Conservation (phyloP, 257 asterid genomes). For the Fraxinus pennsylvanica region DNA sequence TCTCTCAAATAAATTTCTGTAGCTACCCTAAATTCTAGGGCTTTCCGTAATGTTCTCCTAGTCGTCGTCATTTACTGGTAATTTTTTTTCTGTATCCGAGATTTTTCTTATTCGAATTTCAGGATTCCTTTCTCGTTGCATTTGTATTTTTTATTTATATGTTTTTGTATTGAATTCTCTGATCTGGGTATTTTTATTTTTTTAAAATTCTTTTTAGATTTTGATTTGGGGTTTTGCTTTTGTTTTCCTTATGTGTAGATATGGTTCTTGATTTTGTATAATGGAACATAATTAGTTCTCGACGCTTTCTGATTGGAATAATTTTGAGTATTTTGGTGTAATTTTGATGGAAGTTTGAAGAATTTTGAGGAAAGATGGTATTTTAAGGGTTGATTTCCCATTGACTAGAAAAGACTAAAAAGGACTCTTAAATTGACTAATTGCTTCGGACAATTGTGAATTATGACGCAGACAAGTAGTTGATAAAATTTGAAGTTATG, state of each 20-base stretch:
- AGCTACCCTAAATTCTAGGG: conserved; percentile 32
- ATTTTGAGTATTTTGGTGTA: background rate
- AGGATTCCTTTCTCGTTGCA: conserved; percentile 6
- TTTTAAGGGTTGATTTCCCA: background rate
- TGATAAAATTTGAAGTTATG: background rate
- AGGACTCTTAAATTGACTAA: background rate
- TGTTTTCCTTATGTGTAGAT: background rate
- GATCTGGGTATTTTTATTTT: conserved; percentile 22
- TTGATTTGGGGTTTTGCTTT: conserved; percentile 22
- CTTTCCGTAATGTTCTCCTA: conserved; percentile 10
- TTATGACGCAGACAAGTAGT: background rate
- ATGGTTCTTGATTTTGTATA: background rate
- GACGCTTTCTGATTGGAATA: conserved; percentile 4
- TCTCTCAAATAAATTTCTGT: conserved; percentile 8
- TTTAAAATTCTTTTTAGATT: background rate
- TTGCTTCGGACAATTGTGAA: background rate
- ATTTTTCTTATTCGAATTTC: conserved; percentile 11
- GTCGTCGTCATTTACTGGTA: conserved; percentile 30
- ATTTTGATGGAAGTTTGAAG: conserved; percentile 2
- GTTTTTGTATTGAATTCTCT: conserved; percentile 11
- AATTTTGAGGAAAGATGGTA: background rate
- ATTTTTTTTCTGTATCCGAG: background rate
- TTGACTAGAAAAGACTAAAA: background rate
- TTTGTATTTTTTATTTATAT: conserved; percentile 19
- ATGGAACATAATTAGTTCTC: background rate